A percentile compares a stretch with the other conserved stretches of the same genome.
These are phyloP conservation scores for Rhizophagus clarus DNA, from an alignment of 192 early-diverging fungal species.

Conservation along the genomic window DNA sequence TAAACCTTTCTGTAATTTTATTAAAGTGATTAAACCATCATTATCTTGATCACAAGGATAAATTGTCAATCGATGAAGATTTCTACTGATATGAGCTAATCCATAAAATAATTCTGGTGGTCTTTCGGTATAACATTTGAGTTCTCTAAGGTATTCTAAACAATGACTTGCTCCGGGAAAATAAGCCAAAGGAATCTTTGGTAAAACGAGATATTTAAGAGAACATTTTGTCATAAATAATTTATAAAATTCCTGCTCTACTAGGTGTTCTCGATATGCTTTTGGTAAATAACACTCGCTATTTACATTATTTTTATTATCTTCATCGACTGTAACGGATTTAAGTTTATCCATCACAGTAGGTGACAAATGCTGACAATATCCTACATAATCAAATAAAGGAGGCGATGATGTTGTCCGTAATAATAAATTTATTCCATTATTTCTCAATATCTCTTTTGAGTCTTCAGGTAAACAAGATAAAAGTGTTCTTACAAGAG, in stretches of 20 bases:
- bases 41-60: conserved; percentile 15
- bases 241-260: conserved; percentile 22
- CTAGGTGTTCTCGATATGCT: background rate
- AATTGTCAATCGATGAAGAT: background rate
- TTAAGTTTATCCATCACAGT: background rate
- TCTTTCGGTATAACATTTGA: conserved; percentile 13
- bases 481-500: conserved; percentile 3
- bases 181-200: conserved; percentile 19
- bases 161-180: conserved; percentile 2
- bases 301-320: background rate
- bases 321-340: background rate
- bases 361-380: conserved; percentile 15
- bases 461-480: conserved; percentile 15
- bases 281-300: background rate
- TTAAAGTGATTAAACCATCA: conserved; percentile 3
- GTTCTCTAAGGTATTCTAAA: background rate
- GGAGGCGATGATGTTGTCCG: background rate
- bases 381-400: conserved; percentile 13
- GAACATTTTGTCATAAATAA: conserved; percentile 5
- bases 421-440: conserved; percentile 7
- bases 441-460: conserved; percentile 8
- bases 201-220: conserved; percentile 9
- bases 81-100: conserved; percentile 6
- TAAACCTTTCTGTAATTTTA: conserved; percentile 20
- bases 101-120: conserved; percentile 19